Base-by-base conservation (phyloP, 2,329 filamentous ascomycete genomes). In the Stagonosporopsis rhizophila region DNA sequence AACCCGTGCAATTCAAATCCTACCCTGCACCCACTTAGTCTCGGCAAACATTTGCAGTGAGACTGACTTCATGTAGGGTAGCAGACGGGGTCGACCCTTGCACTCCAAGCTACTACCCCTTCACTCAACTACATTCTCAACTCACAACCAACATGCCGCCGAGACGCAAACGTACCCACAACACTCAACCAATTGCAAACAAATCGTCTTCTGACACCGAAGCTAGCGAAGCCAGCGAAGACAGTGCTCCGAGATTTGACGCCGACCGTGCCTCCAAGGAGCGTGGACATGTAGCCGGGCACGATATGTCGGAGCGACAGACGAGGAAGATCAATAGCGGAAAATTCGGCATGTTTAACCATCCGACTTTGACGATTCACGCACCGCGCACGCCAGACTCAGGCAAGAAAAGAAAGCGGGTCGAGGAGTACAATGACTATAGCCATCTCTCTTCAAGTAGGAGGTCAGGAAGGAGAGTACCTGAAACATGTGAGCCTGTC, bases 151-250 rank as follows among this genome's bases (percentile, higher is more conserved):
- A 30, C 11, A 30, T 30, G 27, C 27, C 27, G 27, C 27, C 9
- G 27, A 9, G 11, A 30, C 27, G 27, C 5, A 32, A 30, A 32
- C 3, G 25, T 12, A 20, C 25, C 17, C 45, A 23, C 32, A 20
- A 23, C 3, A 17, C 11, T 11, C 17, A 48, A 35, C 8, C 23
- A n/a, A 32, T 22, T 6, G 35, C 32, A 11, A 12, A 32, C 17
- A 22, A 17, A 25, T 30, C 27, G 5, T 39, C 35, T 6, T 48
- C 45, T 5, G 32, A 28, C 25, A 39, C 45, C 23, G n/a, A n/a
- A n/a, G n/a, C n/a, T n/a, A 39, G 45, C 17, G 45, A 48, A 40
- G 25, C 45, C 6, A 48, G 35, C 35, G 34, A 39, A n/a, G 45
- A 40, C 5, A 22, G 23, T 7, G 6, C 25, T 2, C 34, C 19